Evolutionary conservation across 2,329 filamentous ascomycete species (phyloP), one percentile per base, ranked within the genome.

Genomic region (Metarhizium robertsii): DNA sequence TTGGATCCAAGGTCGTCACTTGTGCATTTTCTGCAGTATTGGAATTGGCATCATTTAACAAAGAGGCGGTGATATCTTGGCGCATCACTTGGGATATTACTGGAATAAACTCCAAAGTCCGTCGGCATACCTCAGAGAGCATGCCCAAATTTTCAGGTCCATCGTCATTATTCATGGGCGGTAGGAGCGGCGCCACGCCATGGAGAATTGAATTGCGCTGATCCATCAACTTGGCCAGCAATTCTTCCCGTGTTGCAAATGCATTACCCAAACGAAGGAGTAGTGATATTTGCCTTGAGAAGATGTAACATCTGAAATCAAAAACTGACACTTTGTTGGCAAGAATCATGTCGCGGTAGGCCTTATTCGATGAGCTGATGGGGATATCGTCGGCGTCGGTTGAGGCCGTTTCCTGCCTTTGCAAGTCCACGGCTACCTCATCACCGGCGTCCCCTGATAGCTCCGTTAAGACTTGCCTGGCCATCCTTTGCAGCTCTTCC

Each of bases 291-390:
- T 99, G 92, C 29, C 94, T 83, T 3, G 90, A 85, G 69, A 97
- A 99, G 13, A 99, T 85, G 68, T 99, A 99, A 62, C 88, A 90
- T 52, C 90, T 81, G 68, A 99, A 97, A 69, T 99, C 94, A 66
- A 97, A 96, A 2, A 96, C 79, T 0, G 94, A 99, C 40, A 99
- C 95, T 61, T 96, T 89, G 73, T 95, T 99, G 14, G 89, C 87
- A 43, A 99, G 76, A 51, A 99, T 99, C 64, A 95, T 83, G 56
- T 95, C 90, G 53, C 92, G 84, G 67, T 97, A 99, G 1, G 88
- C 81, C 68, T 96, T 96, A 59, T 83, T 84, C 1, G 79, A 77
- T 10, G 83, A 75, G 59, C 79, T 81, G 60, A 87, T 79, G 30
- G 83, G 78, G 50, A 86, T 84, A 50, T 84, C 79, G 58, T 80